phyloP scores from a whole-genome alignment of 225 moss, liverwort and hornwort genomes.

The Neckera pumila region DNA sequence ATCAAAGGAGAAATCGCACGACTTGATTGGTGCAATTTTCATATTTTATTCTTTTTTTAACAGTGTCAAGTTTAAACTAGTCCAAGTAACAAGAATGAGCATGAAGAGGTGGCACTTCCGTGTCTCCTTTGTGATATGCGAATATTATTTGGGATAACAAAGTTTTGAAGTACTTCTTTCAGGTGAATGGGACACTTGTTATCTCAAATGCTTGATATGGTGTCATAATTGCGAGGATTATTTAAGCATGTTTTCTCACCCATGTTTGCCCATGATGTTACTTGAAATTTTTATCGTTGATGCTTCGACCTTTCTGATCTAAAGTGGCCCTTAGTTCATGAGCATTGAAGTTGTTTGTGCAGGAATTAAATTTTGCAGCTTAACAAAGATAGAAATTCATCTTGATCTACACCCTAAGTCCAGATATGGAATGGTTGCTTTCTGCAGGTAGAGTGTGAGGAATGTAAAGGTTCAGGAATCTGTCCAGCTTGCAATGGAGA shows the following conservation, averaged over 20 bases:
- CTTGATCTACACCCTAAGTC: not conserved
- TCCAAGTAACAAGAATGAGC: not conserved
- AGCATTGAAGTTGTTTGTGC: not conserved
- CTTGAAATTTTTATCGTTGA: not conserved
- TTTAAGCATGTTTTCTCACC: not conserved
- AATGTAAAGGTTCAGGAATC: slow-evolving; percentile 83
- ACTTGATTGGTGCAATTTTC: not conserved
- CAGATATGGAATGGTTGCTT: not conserved
- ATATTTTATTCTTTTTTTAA: not conserved
- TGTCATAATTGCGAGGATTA: not conserved
- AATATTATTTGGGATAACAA: not conserved
- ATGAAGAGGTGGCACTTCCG: not conserved
- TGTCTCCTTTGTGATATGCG: not conserved
- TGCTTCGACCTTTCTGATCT: not conserved
- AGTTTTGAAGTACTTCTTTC: not conserved
- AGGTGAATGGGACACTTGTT: not conserved
- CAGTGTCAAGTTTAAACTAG: not conserved
- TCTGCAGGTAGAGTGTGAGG: slow-evolving; percentile 59
- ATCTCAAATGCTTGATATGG: not conserved
- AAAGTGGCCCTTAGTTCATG: not conserved
- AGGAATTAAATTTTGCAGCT: not conserved
- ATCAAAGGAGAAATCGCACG: not conserved
- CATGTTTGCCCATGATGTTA: not conserved
- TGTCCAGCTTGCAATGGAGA: slow-evolving; percentile 84
- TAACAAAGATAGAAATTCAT: not conserved